Conservation (phyloP, 148 eudicot species). For the Amaranthus hypochondriacus region DNA sequence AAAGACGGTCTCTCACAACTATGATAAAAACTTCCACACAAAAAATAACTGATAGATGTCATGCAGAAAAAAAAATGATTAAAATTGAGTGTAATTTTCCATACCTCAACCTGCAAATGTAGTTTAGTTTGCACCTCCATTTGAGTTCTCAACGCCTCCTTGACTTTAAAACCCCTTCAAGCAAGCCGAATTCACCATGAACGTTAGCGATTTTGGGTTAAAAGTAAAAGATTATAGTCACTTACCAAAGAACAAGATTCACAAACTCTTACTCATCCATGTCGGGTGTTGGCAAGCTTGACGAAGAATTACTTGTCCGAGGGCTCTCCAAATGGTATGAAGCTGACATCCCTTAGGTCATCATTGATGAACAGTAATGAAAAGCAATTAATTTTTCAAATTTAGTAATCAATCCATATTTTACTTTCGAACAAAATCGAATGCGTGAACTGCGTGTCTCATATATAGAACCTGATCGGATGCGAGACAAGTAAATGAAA, state of each 20-base stretch:
- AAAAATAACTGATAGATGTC: no score
- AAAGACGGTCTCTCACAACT: no score
- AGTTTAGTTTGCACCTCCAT: slow-evolving; percentile 84
- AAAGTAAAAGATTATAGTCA: neutral
- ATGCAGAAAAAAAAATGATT: no score
- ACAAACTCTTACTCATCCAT: slow-evolving; percentile 59
- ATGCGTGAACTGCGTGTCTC: neutral
- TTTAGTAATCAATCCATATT: neutral
- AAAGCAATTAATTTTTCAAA: neutral
- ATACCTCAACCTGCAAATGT: slow-evolving; percentile 79
- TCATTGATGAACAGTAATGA: slow-evolving; percentile 16
- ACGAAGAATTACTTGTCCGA: slow-evolving; percentile 49
- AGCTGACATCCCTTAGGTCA: slow-evolving; percentile 44
- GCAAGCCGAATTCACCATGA: slow-evolving; percentile 16
- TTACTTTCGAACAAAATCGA: neutral
- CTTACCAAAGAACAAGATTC: slow-evolving; percentile 6
- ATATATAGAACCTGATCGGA: neutral
- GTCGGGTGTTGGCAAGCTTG: slow-evolving; percentile 60
- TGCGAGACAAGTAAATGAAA: neutral
- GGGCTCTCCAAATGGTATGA: slow-evolving; percentile 62
- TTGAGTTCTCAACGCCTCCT: slow-evolving; percentile 79
- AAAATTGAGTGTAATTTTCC: neutral
- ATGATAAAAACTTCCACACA: no score
- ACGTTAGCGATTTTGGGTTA: neutral
- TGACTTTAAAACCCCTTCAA: slow-evolving; percentile 62